Conservation (phyloP, 495 filamentous ascomycete genomes). For the Aspergillus olivimuriae region DNA sequence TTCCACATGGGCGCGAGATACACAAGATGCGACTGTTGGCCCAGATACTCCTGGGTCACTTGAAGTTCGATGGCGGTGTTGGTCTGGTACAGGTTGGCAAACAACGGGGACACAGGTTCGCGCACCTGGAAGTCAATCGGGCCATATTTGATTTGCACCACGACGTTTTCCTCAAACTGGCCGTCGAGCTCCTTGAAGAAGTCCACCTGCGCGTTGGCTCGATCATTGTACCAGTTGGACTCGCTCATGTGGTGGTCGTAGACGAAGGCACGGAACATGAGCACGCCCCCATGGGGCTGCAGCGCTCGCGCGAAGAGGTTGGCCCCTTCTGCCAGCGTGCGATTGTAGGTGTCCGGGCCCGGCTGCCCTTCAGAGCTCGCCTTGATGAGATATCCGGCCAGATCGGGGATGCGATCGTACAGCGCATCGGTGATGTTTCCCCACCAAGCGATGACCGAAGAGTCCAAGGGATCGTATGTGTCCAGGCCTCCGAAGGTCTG, state of each 20-base stretch:
- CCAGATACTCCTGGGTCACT: slow-evolving; percentile 64
- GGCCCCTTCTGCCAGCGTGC: slow-evolving; percentile 62
- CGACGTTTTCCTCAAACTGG: slow-evolving; percentile 62
- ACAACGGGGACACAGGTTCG: slow-evolving; percentile 62
- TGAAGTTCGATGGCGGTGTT: slow-evolving; percentile 58
- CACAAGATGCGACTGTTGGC: slow-evolving; percentile 63
- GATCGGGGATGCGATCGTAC: slow-evolving; percentile 56
- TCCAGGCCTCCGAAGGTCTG: slow-evolving; percentile 46
- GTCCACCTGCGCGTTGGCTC: slow-evolving; percentile 62
- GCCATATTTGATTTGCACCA: slow-evolving; percentile 68
- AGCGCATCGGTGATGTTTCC: slow-evolving; percentile 49
- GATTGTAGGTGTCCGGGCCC: slow-evolving; percentile 61
- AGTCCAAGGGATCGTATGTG: slow-evolving; percentile 61
- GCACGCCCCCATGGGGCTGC: slow-evolving; percentile 56
- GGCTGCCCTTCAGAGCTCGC: slow-evolving; percentile 71
- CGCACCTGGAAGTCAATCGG: slow-evolving; percentile 74
- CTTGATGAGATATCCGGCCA: slow-evolving; percentile 66
- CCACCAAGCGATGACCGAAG: slow-evolving; percentile 57
- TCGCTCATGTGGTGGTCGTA: slow-evolving; percentile 56
- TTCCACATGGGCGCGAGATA: slow-evolving; percentile 66
- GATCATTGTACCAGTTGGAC: slow-evolving; percentile 56
- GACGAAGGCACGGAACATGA: slow-evolving; percentile 71
- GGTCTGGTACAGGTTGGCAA: slow-evolving; percentile 56
- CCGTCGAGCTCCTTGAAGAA: slow-evolving; percentile 61
- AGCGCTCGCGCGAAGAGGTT: slow-evolving; percentile 62